Base-by-base conservation (phyloP, 2,329 filamentous ascomycete genomes). In the Lasiodiplodia hormozganensis region DNA sequence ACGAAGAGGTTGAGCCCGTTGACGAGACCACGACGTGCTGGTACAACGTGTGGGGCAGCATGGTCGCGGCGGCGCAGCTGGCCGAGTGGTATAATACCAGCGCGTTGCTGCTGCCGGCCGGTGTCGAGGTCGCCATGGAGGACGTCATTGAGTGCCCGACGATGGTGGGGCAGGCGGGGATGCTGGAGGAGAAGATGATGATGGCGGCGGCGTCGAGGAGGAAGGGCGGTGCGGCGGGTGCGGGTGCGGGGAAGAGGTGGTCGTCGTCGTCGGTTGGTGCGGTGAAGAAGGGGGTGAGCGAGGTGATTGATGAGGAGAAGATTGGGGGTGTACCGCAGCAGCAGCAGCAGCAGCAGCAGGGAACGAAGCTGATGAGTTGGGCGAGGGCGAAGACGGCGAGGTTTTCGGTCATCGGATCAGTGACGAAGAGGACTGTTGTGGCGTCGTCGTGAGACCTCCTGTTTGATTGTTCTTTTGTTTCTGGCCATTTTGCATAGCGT, bases 11-110 rank as follows among this genome's bases (percentile, higher is more conserved):
- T n/a, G n/a, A n/a, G n/a, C n/a, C n/a, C n/a, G n/a, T 28, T 28
- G 28, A 36, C 53, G 28, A 14, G 12, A 43, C 36, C n/a, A 76
- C 76, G 21, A 76, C 76, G 21, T 73, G 75, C 64, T 79, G 78
- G 70, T 79, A 77, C 73, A 72, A 77, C 34, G 72, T 78, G 2
- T 75, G 76, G 18, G 77, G 76, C 1, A 76, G 77, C 53, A 76
- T 79, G 38, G 77, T 78, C 73, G 76, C 75, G 16, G 65, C 77
- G 10, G 76, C 76, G 25, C 76, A 77, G 66, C 70, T 79, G 25
- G 71, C 75, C 0, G 73, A 72, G 18, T 77, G 76, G 10, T 72
- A 77, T 4, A 74, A 75, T 38, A 72, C 28, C 5, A 74, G 43
- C 71, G 74, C 12, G 74, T 28, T 23, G 23, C 23, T 3, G n/a